Conservation (phyloP, 352 stramenopile species). For the Globisporangium parvum region DNA sequence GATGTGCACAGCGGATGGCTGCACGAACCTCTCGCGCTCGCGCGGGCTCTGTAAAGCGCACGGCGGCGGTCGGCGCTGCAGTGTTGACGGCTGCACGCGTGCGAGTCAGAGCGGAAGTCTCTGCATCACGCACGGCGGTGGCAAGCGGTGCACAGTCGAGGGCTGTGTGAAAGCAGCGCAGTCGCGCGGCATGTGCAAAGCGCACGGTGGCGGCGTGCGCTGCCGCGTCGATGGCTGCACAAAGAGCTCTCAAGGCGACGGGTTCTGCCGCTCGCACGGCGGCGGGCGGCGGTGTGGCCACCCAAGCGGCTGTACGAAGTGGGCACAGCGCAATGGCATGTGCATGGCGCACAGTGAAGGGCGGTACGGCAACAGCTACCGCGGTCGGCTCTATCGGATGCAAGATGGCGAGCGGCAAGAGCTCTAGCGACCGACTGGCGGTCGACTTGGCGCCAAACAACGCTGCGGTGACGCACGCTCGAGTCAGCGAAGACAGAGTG, state of each 20-base stretch:
- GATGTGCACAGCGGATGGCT: conserved; percentile 75
- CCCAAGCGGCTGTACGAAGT: conserved; percentile 67
- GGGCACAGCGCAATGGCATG: conserved; percentile 80
- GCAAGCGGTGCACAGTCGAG: conserved; percentile 78
- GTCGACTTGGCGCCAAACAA: conserved; percentile 14
- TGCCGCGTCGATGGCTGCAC: conserved; percentile 77
- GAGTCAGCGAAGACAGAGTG: too few relatives aligned
- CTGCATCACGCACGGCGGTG: conserved; percentile 78
- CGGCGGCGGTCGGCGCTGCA: conserved; percentile 67
- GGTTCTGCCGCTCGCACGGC: conserved; percentile 78
- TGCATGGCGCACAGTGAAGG: conserved; percentile 83
- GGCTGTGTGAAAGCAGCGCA: conserved; percentile 75
- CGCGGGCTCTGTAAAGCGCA: conserved; percentile 76
- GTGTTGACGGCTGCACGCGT: conserved; percentile 69
- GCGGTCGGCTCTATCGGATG: conserved; percentile 47
- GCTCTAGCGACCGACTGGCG: background rate
- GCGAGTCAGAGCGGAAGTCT: conserved; percentile 76
- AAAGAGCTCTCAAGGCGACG: conserved; percentile 79
- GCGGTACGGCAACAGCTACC: conserved; percentile 79
- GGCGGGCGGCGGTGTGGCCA: conserved; percentile 68
- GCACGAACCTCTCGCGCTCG: conserved; percentile 70
- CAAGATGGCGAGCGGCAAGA: conserved; percentile 11
- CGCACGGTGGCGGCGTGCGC: conserved; percentile 73
- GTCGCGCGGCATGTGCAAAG: conserved; percentile 81
- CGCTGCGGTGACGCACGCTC: conserved; percentile 3